A percentile compares a stretch with the other conserved stretches of the same genome.
These are phyloP conservation scores for Rhizopus delemar DNA, from an alignment of 371 early-diverging fungal species.

Conservation along the genomic window DNA sequence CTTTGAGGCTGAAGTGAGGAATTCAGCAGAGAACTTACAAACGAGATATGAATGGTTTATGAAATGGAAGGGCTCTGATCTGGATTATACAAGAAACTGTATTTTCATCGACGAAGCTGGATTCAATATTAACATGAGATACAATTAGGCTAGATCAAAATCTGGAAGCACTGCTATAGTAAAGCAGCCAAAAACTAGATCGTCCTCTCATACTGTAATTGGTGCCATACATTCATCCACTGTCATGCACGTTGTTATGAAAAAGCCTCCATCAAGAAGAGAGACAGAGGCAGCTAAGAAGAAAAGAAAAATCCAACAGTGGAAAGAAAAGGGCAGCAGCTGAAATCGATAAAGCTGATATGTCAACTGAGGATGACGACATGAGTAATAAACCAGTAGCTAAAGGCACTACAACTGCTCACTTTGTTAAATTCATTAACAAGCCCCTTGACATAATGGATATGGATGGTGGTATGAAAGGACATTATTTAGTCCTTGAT, in stretches of 20 bases:
- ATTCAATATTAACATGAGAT: constrained; percentile 12
- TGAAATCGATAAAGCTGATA: constrained; percentile 11
- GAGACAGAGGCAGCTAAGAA: constrained; percentile 5
- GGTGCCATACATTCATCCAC: constrained; percentile 11
- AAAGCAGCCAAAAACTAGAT: constrained; percentile 5
- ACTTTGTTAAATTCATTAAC: constrained; percentile 16
- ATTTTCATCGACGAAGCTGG: constrained; percentile 14
- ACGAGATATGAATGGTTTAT: constrained; percentile 21
- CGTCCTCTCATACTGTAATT: constrained; percentile 8
- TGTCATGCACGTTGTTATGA: constrained; percentile 10
- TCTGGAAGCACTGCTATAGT: constrained; percentile 12
- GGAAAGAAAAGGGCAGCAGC: constrained; percentile 14
- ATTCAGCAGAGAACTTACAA: constrained; percentile 13
- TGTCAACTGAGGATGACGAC: constrained; percentile 14
- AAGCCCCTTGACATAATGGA: constrained; percentile 16
- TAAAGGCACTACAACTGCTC: constrained; percentile 18
- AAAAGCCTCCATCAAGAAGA: constrained; percentile 4
- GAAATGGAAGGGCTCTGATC: constrained; percentile 15
- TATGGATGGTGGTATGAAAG: constrained; percentile 4
- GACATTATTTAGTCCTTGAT: constrained; percentile 18
- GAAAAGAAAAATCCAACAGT: constrained; percentile 8
- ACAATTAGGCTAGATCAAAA: constrained; percentile 11
- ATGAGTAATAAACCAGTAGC: constrained; percentile 9
- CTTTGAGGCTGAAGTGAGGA: constrained; percentile 14
- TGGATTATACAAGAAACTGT: constrained; percentile 12